Base-by-base conservation (phyloP, 352 stramenopile species). In the Phytophthora quininea region DNA sequence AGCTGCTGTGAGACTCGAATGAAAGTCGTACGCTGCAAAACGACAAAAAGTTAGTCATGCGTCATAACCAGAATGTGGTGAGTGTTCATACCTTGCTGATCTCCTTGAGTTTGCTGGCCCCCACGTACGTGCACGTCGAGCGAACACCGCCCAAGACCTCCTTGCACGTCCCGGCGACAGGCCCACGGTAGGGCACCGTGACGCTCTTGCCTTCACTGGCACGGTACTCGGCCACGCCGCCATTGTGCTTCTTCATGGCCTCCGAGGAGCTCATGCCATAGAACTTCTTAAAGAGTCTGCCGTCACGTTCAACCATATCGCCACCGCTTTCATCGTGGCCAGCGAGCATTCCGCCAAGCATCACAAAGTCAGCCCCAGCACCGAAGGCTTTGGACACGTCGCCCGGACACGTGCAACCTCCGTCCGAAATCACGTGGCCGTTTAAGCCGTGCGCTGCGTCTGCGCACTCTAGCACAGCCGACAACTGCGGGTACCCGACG, bases 71-170 rank as follows among this genome's bases (percentile, higher is more conserved):
- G 6, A 19, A 49, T 31, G 32, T 40, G 8, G n/a, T 19, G 10
- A 4, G 7, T 12, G 8, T 32, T 32, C 60, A 27, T 65, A 88
- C 80, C 80, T 98, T 98, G 74, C 91, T 93, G 30, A 98, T 83
- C 65, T 98, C 90, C 71, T 97, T 97, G 30, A 98, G 71, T 54
- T 90, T 79, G 54, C 72, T 74, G 3, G 93, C 93, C 11, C 93
- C 93, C 2, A 98, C 93, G 71, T 98, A 98, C 37, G 93, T 98
- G 71, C 93, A 98, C 2, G 92, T 92, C 7, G 89, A 97, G 19
- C 93, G 87, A 51, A 98, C 78, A n/a, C 93, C 93, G 10, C 93
- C 93, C 12, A 98, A 82, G 35, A 98, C 96, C 58, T 98, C 91
- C 64, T 92, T 92, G 54, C 91, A 86, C 12, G 91, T 97, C 4